Evolutionary conservation across 2,329 filamentous ascomycete species (phyloP), one percentile per base, ranked within the genome.

Genomic region (Fusarium poae): DNA sequence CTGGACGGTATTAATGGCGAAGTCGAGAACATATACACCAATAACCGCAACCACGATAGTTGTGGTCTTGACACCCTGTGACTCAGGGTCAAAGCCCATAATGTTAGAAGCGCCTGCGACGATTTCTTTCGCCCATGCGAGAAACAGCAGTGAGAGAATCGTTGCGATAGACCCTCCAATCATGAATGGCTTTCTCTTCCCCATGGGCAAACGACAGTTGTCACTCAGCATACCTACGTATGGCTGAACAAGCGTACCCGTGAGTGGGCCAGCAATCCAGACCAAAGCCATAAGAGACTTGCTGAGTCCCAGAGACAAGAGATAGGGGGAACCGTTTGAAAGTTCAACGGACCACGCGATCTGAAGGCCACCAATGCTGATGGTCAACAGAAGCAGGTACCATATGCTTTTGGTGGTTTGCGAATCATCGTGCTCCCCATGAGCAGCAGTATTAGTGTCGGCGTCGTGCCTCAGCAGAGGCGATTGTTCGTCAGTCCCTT

Each of bases 1-100:
- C 86, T 98, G 95, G 34, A 98, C 93, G 87, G 94, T 96, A 80
- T 98, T 98, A 82, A 98, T 96, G 74, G 94, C 89, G 78, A 98
- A 96, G 78, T 98, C 95, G 51, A 98, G 86, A 50, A 96, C 84
- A 79, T 97, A 98, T 73, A 98, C 92, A 81, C 94, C 91, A 30
- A 94, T 77, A 8, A 97, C 93, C 10, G 95, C 95, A 59, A 93
- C 85, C 32, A 93, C 82, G 70, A 97, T 95, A 48, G 92, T 87
- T 42, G 84, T 82, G 5, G 84, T 85, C 74, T 88, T 90, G 45
- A 92, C 90, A 4, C 84, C 87, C 10, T 85, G 72, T 1, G 91
- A 92, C 39, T 89, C 85, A n/a, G 82, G 81, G 55, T 91, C 86
- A 13, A 88, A 90, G 13, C 92, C 92, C 73, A 96, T 94, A 3